A percentile compares a stretch with the other conserved stretches of the same genome.
These are phyloP conservation scores for Zygoascus hellenicus DNA, from an alignment of 1,139 yeast genomes.

Conservation along the genomic window DNA sequence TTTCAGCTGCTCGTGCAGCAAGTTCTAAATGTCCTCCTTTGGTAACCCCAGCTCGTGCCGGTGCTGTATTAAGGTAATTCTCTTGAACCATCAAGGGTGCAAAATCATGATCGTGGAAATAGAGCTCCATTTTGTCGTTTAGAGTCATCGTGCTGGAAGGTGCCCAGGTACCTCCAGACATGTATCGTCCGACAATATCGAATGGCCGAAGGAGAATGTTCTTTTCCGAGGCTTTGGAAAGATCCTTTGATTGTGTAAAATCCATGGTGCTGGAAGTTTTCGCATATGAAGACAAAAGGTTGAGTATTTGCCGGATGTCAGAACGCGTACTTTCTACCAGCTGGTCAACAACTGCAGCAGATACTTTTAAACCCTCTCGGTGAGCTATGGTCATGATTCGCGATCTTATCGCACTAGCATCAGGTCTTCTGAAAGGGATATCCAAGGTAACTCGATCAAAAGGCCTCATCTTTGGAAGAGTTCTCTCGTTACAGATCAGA, in stretches of 20 bases:
- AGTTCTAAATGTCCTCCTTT: constrained; percentile 46
- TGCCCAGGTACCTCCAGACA: constrained; percentile 58
- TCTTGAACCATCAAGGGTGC: constrained; percentile 96
- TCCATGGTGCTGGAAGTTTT: constrained; percentile 65
- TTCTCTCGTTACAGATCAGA: constrained; percentile 87
- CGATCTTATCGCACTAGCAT: constrained; percentile 71
- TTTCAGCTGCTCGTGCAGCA: constrained; percentile 76
- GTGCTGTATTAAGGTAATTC: constrained; percentile 68
- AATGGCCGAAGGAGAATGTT: constrained; percentile 89
- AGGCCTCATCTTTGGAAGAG: constrained; percentile 92
- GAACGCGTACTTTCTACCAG: constrained; percentile 79
- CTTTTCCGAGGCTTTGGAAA: constrained; percentile 76
- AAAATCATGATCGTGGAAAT: constrained; percentile 92
- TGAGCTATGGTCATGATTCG: constrained; percentile 88
- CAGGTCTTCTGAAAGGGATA: constrained; percentile 82
- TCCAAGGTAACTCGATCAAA: constrained; percentile 84
- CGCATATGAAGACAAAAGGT: constrained; percentile 70
- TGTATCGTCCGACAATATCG: constrained; percentile 72
- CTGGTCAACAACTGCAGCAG: constrained; percentile 75
- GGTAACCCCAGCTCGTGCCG: constrained; percentile 35
- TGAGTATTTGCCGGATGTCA: constrained; percentile 93
- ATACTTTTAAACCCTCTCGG: constrained; percentile 74
- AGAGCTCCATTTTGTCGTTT: constrained; percentile 80
- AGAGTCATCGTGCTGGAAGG: constrained; percentile 49
- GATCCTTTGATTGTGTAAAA: constrained; percentile 42